Evolutionary conservation across 768 basidiomycete species (phyloP).

Genomic region (Filobasidium wieringae): DNA sequence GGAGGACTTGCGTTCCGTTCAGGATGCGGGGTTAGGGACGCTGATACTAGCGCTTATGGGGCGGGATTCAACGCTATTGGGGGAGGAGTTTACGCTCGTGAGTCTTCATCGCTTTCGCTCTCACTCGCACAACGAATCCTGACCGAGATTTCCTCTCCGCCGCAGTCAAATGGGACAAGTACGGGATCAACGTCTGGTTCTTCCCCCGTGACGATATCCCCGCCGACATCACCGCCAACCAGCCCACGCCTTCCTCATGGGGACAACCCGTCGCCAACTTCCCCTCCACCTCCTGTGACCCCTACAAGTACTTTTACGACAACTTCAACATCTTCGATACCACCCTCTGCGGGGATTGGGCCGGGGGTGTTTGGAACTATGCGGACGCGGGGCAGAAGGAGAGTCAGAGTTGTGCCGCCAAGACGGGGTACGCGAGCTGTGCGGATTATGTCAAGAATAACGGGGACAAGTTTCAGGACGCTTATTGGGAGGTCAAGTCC

Average conservation of each 20-base stretch:
- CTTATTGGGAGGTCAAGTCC: slow-evolving; percentile 36
- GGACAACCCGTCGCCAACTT: slow-evolving; percentile 65
- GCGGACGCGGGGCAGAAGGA: slow-evolving; percentile 69
- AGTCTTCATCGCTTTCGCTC: slow-evolving; percentile 37
- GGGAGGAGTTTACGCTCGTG: slow-evolving; percentile 84
- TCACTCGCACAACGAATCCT: background rate
- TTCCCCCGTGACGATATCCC: slow-evolving; percentile 64
- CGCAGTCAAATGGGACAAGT: slow-evolving; percentile 61
- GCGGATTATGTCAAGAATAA: slow-evolving; percentile 60
- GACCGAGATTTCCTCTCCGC: slow-evolving; percentile 9
- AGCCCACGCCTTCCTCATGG: slow-evolving; percentile 68
- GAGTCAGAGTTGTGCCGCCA: slow-evolving; percentile 63
- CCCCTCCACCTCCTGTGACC: slow-evolving; percentile 62
- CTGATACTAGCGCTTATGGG: slow-evolving; percentile 58
- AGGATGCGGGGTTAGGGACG: slow-evolving; percentile 68
- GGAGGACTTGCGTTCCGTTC: slow-evolving; percentile 28
- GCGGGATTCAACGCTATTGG: slow-evolving; percentile 68
- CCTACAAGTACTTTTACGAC: slow-evolving; percentile 63
- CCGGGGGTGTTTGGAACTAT: slow-evolving; percentile 61
- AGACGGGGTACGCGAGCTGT: slow-evolving; percentile 72
- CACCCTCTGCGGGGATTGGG: slow-evolving; percentile 83
- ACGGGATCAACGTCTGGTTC: slow-evolving; percentile 68
- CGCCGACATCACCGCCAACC: slow-evolving; percentile 57
- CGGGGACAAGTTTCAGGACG: slow-evolving; percentile 43
- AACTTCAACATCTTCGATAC: slow-evolving; percentile 67